phyloP scores from a whole-genome alignment of 1,139 yeast species.

The Pneumocystis oryctolagi region DNA sequence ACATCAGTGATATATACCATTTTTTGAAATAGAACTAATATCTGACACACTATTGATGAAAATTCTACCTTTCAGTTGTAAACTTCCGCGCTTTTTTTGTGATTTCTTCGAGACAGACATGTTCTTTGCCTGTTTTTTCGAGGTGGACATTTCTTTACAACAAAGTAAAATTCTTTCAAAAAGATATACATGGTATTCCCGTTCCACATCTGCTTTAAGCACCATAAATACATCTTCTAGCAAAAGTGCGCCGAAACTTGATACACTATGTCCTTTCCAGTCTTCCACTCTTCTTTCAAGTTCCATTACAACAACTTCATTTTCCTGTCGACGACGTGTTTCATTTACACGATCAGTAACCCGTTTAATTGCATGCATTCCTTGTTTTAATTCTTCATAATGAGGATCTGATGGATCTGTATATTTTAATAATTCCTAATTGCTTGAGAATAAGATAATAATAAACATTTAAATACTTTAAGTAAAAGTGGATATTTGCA shows the following conservation, averaged over 20 bases:
- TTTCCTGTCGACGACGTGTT: constrained; percentile 85
- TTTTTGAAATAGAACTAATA: constrained; percentile 16
- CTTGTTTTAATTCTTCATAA: constrained; percentile 53
- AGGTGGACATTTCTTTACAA: constrained; percentile 37
- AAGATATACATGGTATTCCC: constrained; percentile 76
- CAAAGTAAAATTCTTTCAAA: constrained; percentile 79
- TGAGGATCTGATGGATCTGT: constrained; percentile 42
- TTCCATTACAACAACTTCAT: constrained; percentile 54
- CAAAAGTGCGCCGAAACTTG: constrained; percentile 71
- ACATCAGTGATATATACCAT: constrained; percentile 6
- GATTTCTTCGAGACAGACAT: constrained; percentile 11
- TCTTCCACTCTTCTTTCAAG: constrained; percentile 61
- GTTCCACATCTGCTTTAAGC: constrained; percentile 56
- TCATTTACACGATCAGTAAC: constrained; percentile 86
- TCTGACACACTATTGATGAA: constrained; percentile 28
- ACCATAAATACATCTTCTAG: constrained; percentile 69
- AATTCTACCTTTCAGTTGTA: constrained; percentile 30
- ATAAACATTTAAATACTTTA: constrained; percentile 21
- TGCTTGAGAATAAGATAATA: constrained; percentile 1
- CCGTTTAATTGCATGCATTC: constrained; percentile 50
- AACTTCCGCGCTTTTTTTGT: constrained; percentile 14
- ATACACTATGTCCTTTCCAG: constrained; percentile 86
- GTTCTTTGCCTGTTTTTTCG: constrained; percentile 9
- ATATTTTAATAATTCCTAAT: constrained; percentile 46
- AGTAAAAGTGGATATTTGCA: constrained; percentile 83